A percentile compares a stretch with the other conserved stretches of the same genome.
These are phyloP conservation scores for Microcera coccophila DNA, from an alignment of 2,329 filamentous ascomycete genomes.

Conservation along the genomic window DNA sequence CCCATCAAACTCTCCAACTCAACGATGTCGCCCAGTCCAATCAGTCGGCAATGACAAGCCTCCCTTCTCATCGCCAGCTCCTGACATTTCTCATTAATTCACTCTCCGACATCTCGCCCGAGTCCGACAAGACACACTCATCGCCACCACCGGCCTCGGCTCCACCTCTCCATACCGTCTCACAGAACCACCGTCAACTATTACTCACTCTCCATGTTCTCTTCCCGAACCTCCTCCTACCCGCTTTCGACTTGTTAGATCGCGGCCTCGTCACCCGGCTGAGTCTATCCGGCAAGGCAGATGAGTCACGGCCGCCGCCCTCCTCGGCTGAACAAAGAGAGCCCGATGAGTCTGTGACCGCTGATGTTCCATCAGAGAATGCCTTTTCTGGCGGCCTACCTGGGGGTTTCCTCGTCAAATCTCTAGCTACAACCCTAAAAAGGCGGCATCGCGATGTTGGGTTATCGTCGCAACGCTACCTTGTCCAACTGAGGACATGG, in stretches of 20 bases:
- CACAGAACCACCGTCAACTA: conserved; percentile 44
- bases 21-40: conserved; percentile 2
- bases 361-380: conserved; percentile 6
- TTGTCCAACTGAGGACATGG: conserved; percentile 73
- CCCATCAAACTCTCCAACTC: too few relatives aligned
- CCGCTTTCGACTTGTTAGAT: conserved; percentile 84
- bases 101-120: conserved; percentile 28
- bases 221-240: conserved; percentile 75
- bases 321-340: background rate
- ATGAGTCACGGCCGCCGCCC: background rate
- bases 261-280: conserved; percentile 64
- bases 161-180: conserved; percentile 15
- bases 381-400: conserved; percentile 18
- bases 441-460: conserved; percentile 15
- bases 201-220: conserved; percentile 81
- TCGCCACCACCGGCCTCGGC: conserved; percentile 24
- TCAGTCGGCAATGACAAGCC: conserved; percentile 18
- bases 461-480: conserved; percentile 46
- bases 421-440: conserved; percentile 41
- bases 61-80: conserved; percentile 39
- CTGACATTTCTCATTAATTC: conserved; percentile 48
- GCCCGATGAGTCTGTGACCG: conserved; percentile 16
- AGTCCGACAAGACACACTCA: too few relatives aligned
- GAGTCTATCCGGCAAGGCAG: background rate
- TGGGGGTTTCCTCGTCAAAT: conserved; percentile 60